Base-by-base conservation (phyloP, 1,139 yeast genomes). In the Sporopachydermia cereana region DNA sequence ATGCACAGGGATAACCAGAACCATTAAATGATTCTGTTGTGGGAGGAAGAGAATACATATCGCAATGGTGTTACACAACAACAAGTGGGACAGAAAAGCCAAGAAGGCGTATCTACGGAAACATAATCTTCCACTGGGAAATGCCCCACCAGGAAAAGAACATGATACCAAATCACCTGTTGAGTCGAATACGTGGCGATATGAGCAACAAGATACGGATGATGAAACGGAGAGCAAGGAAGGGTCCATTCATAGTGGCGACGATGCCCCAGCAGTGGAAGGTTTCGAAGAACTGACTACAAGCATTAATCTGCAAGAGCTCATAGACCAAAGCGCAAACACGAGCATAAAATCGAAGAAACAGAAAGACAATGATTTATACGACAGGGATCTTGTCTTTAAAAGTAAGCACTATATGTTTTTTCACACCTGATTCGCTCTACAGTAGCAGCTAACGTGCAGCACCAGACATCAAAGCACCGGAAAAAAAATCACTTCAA, bases 31-130 rank as follows among this genome's bases (percentile, higher is more conserved):
- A n/a, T n/a, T n/a, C n/a, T n/a, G n/a, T n/a, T n/a, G n/a, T n/a
- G n/a, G n/a, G n/a, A n/a, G n/a, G n/a, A n/a, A n/a, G n/a, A n/a
- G n/a, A n/a, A n/a, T n/a, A n/a, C n/a, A n/a, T n/a, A n/a, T 25
- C 29, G 17, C 17, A 34, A 60, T 61, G 65, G 65, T 61, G 2
- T 49, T 61, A 41, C 65, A 61, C 50, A 59, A 61, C 44, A 57
- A 50, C 41, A 61, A 61, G 49, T 61, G 66, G 66, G 64, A 62
- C 47, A 47, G 53, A 14, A 51, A 51, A 24, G 65, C 65, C 9
- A 62, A 57, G 25, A 42, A 44, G 17, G 46, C 46, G n/a, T 62
- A 62, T 43, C 44, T 53, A 43, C 51, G 52, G 41, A 61, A 61
- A 49, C 66, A 62, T 44, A 61, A 59, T 1, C 44, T 58, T 9